Base-by-base conservation (phyloP, 2,329 filamentous ascomycete species). In the Exophiala viscosa region DNA sequence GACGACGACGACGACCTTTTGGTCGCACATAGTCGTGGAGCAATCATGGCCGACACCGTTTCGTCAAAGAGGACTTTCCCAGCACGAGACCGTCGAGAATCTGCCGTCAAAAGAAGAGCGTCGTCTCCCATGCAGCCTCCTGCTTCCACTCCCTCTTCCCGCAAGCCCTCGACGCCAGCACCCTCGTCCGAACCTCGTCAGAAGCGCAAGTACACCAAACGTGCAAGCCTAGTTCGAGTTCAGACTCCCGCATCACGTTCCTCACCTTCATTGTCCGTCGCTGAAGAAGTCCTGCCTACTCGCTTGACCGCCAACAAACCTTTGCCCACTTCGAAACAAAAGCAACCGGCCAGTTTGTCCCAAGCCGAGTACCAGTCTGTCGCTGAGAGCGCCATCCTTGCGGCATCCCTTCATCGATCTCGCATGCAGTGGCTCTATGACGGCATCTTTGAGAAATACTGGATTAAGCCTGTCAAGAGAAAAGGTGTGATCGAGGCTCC, bases 301-400 rank as follows among this genome's bases (percentile, higher is more conserved):
- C 79, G 76, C 50, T 63, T 84, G 10, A 69, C 70, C 50, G 78
- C 83, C 48, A 73, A 71, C 44, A 74, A 78, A 46, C 73, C 74
- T 38, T 69, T 85, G 5, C 82, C 82, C 2, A 79, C 76, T 2
- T 66, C 81, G 6, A 64, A 70, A 13, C 70, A 75, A 52, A 73
- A 75, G 36, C 82, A 84, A 61, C 63, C 75, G 0, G 59, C 66
- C 3, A 65, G 68, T 33, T 67, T 84, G 8, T 71, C 79, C 5
- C 62, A 70, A 34, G 69, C 72, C 48, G 79, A 83, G 50, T 85
- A 82, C 63, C 81, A 84, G 67, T 78, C 76, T 34, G 76, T 84
- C 50, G 77, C 78, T 18, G 77, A 82, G 63, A 82, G 81, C 66
- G 79, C 76, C 53, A 77, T 85, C 20, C 71, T 85, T 45, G 70